Base-by-base conservation (phyloP, 352 stramenopile species). In the Phytophthora pinifolia region DNA sequence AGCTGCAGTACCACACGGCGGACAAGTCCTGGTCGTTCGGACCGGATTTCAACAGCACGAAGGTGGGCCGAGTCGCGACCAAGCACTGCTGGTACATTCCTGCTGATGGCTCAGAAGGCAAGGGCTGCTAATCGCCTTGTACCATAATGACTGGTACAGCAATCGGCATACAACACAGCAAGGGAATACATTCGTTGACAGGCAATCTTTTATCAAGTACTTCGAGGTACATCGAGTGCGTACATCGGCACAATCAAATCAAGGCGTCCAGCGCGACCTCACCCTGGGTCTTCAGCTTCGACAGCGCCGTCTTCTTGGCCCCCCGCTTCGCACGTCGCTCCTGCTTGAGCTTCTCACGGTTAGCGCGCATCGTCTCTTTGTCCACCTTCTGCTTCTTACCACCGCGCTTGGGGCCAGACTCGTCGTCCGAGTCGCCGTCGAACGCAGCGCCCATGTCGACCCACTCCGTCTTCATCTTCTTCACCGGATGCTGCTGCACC, bases 381-480 rank as follows among this genome's bases (percentile, higher is more conserved):
- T 82, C 72, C 13, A 85, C 59, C 20, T 69, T 69, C 13, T 45
- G 47, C 14, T 74, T 76, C 41, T 66, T 70, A 9, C 59, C 38
- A 12, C 41, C 34, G 17, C 48, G 44, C 17, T 12, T 31, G 7
- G 60, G 35, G 33, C 53, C 39, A 8, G 43, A 41, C 12, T 79
- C 68, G 37, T 86, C 76, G 33, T 83, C 69, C 34, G 73, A 84
- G 2, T 72, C 29, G n/a, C 64, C 72, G 58, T 92, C 79, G 43
- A 89, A 92, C 3, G 82, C 77, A 20, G 75, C 73, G 8, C 82
- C 82, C 82, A 92, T 89, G 64, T 92, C 82, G 22, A 92, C 48
- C 35, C 76, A 74, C 55, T 89, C 79, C 34, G 25, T 48, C 54
- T 75, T 79, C 25, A 63, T 27, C 45, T 66, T 76, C 48, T 65